These are phyloP conservation scores for Globisporangium cystogenes DNA, from an alignment of 352 stramenopile genomes.

Conservation along the genomic window DNA sequence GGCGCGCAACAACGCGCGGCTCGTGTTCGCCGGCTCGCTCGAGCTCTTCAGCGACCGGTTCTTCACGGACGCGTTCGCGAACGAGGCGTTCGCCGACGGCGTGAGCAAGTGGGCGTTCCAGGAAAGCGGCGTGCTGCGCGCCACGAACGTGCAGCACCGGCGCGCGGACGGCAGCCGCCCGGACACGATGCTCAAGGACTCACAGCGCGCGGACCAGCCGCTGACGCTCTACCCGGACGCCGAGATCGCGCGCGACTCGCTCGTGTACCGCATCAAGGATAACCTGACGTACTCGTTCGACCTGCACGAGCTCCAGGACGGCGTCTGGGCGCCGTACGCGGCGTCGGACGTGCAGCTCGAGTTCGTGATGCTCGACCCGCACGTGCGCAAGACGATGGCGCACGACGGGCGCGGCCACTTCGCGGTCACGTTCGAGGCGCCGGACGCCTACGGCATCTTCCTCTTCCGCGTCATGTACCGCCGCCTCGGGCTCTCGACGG, in stretches of 20 bases:
- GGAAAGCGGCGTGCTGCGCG: conserved; percentile 82
- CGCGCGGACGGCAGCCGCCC: conserved; percentile 74
- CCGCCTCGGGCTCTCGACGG: conserved; percentile 78
- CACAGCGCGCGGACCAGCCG: conserved; percentile 80
- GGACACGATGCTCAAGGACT: conserved; percentile 89
- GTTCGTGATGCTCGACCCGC: conserved; percentile 94
- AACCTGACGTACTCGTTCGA: conserved; percentile 91
- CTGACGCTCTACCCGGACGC: conserved; percentile 89
- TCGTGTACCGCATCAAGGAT: conserved; percentile 93
- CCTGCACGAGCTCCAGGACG: conserved; percentile 81
- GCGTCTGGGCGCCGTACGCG: conserved; percentile 73
- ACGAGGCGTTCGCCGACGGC: conserved; percentile 67
- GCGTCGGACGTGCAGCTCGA: conserved; percentile 89
- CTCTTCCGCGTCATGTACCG: conserved; percentile 92
- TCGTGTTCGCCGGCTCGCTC: conserved; percentile 84
- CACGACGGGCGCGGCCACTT: conserved; percentile 75
- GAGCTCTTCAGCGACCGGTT: conserved; percentile 89
- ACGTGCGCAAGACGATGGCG: conserved; percentile 85
- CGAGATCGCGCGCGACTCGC: conserved; percentile 25
- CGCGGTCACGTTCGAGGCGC: conserved; percentile 79
- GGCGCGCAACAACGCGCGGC: conserved; percentile 87
- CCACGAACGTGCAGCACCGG: conserved; percentile 84
- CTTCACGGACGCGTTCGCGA: conserved; percentile 61
- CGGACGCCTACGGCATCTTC: conserved; percentile 93
- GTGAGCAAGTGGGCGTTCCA: conserved; percentile 86